These are phyloP conservation scores for Mortierella sp. DNA, from an alignment of 371 early-diverging fungal species.

Conservation along the genomic window DNA sequence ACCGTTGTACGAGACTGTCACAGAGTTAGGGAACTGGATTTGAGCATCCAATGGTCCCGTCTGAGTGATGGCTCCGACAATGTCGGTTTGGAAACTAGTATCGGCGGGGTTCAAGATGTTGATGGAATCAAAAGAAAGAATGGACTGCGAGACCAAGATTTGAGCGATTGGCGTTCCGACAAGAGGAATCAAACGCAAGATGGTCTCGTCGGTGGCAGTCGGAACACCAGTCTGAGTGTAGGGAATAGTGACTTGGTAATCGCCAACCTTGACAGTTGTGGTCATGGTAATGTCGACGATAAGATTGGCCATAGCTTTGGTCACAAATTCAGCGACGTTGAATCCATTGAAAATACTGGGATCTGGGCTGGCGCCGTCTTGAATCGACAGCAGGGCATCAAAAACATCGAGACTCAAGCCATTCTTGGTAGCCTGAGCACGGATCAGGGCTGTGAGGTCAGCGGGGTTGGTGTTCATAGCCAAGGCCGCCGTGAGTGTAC, in stretches of 20 bases:
- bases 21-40: conserved; percentile 65
- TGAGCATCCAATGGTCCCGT: conserved; percentile 72
- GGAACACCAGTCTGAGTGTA: conserved; percentile 64
- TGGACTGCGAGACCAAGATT: conserved; percentile 61
- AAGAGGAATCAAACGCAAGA: conserved; percentile 63
- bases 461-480: conserved; percentile 50
- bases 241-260: conserved; percentile 59
- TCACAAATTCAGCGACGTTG: conserved; percentile 61
- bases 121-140: conserved; percentile 61
- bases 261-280: conserved; percentile 63
- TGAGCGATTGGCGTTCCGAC: conserved; percentile 69
- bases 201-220: conserved; percentile 57
- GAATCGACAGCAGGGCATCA: conserved; percentile 62
- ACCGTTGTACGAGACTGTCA: conserved; percentile 65
- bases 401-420: conserved; percentile 60
- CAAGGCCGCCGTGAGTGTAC: conserved; percentile 32
- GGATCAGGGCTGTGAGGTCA: conserved; percentile 54
- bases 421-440: conserved; percentile 60
- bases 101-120: conserved; percentile 58
- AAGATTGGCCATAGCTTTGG: conserved; percentile 65
- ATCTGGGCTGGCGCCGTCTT: conserved; percentile 53
- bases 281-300: conserved; percentile 62
- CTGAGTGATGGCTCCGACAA: conserved; percentile 64
- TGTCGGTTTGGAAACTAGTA: conserved; percentile 61
- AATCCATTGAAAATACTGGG: conserved; percentile 59